A percentile compares a stretch with the other conserved stretches of the same genome.
phyloP scores from a whole-genome alignment of 169 alveolate species.

The Besnoitia besnoiti region DNA sequence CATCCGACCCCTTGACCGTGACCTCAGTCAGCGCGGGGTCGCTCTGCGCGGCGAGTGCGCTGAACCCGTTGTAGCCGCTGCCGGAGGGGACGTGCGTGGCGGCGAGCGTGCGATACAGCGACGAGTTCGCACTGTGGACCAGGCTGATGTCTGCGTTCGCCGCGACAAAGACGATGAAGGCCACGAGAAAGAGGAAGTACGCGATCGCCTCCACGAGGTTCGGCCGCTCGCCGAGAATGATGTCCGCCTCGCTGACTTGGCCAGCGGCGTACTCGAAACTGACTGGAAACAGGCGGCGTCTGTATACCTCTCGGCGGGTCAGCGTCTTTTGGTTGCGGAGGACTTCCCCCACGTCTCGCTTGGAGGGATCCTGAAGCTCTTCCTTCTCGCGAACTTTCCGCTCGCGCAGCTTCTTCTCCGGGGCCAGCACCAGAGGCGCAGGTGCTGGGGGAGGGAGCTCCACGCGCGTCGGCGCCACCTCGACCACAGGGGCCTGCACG shows the following conservation, averaged over 20 bases:
- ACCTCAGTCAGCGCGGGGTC: background rate
- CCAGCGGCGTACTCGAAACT: slow-evolving; percentile 59
- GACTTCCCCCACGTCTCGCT: slow-evolving; percentile 44
- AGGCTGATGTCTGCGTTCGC: background rate
- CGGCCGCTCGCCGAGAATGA: slow-evolving; percentile 40
- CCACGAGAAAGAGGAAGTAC: slow-evolving; percentile 26
- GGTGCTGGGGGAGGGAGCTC: background rate
- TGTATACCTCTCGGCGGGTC: slow-evolving; percentile 45
- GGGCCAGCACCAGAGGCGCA: background rate
- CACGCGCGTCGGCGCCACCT: background rate
- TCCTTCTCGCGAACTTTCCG: background rate
- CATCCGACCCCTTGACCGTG: background rate
- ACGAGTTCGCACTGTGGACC: background rate
- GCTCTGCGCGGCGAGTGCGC: background rate
- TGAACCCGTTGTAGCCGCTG: background rate
- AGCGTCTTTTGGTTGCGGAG: slow-evolving; percentile 39
- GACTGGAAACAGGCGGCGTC: slow-evolving; percentile 53
- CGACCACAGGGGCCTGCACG: background rate
- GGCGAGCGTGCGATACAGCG: background rate
- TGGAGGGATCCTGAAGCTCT: background rate
- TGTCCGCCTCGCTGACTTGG: slow-evolving; percentile 51
- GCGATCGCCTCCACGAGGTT: slow-evolving; percentile 37
- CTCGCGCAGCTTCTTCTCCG: background rate
- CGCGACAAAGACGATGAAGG: slow-evolving; percentile 46
- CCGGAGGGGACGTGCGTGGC: background rate